Evolutionary conservation across 495 filamentous ascomycete genomes (phyloP).

Genomic region (Penicillium dipodomyicola): DNA sequence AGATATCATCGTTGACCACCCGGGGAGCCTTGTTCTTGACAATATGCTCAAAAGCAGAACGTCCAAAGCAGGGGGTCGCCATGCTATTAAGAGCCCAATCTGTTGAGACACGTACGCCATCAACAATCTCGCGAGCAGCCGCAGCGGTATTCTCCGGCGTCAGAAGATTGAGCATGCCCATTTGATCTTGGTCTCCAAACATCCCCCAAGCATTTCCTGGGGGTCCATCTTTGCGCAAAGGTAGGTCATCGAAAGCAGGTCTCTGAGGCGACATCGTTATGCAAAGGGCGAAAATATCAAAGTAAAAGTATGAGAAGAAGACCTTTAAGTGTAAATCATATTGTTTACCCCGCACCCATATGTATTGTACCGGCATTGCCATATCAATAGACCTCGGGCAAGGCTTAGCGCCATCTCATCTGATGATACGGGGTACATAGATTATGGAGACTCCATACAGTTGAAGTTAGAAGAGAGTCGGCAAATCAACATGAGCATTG

Average conservation of each 20-base stretch:
- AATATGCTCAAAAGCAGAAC: constrained; percentile 31
- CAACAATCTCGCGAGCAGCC: constrained; percentile 46
- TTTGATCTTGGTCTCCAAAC: constrained; percentile 42
- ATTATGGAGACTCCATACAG: not conserved
- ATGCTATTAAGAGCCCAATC: constrained; percentile 43
- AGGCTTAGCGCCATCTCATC: not conserved
- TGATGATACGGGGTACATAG: not conserved
- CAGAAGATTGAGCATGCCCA: constrained; percentile 51
- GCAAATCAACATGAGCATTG: not conserved
- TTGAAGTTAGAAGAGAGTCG: not conserved
- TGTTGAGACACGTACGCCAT: constrained; percentile 45
- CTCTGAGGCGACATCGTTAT: constrained; percentile 6
- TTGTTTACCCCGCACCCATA: constrained; percentile 7
- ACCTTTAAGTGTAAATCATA: not conserved
- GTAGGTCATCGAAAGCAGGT: constrained; percentile 43
- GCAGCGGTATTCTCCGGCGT: constrained; percentile 47
- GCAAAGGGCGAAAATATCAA: not conserved
- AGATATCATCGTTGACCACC: constrained; percentile 56
- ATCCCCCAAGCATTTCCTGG: constrained; percentile 51
- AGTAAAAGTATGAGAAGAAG: not conserved
- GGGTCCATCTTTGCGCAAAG: constrained; percentile 40
- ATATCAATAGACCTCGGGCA: constrained; percentile 1
- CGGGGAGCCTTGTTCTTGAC: constrained; percentile 41
- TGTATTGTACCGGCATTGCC: not conserved
- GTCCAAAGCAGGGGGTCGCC: constrained; percentile 27